Conservation (phyloP, 2,329 filamentous ascomycete genomes). For the Plectosphaerella cucumerina region DNA sequence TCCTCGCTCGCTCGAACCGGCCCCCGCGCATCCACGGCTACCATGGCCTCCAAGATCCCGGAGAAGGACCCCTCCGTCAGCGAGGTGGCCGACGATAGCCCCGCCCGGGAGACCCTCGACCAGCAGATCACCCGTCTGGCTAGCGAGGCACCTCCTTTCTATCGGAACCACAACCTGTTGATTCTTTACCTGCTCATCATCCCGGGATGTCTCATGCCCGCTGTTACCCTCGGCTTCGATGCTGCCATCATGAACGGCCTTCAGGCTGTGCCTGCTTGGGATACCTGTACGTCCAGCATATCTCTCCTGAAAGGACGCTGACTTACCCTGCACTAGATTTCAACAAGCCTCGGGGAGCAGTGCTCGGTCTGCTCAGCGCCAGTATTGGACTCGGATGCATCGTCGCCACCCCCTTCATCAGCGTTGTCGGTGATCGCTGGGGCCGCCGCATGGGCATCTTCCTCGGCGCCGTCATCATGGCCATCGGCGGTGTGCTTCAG, state of each 20-base stretch:
- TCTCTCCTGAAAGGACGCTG: not conserved
- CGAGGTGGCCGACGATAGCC: not conserved
- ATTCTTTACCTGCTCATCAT: not conserved
- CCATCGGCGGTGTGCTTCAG: slow-evolving; percentile 50
- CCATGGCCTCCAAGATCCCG: not conserved
- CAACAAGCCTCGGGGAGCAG: slow-evolving; percentile 33
- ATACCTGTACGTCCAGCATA: slow-evolving; percentile 11
- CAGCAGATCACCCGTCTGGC: not conserved
- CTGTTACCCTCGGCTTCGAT: not conserved
- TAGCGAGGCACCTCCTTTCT: slow-evolving; percentile 1
- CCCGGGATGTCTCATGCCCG: not conserved
- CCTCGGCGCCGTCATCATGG: slow-evolving; percentile 49
- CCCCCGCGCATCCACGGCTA: too few species aligned
- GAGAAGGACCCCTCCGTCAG: not conserved
- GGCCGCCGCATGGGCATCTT: slow-evolving; percentile 56
- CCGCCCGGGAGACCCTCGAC: not conserved
- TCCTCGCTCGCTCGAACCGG: too few species aligned
- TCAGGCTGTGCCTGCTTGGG: not conserved
- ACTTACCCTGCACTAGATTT: slow-evolving; percentile 30
- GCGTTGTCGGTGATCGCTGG: slow-evolving; percentile 48
- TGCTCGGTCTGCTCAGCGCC: slow-evolving; percentile 52
- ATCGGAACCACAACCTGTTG: not conserved
- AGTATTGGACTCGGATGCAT: slow-evolving; percentile 58
- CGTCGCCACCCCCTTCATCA: slow-evolving; percentile 52
- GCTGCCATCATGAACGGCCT: not conserved